These are phyloP conservation scores for Metschnikowia continentalis DNA, from an alignment of 805 yeast genomes.

Conservation along the genomic window DNA sequence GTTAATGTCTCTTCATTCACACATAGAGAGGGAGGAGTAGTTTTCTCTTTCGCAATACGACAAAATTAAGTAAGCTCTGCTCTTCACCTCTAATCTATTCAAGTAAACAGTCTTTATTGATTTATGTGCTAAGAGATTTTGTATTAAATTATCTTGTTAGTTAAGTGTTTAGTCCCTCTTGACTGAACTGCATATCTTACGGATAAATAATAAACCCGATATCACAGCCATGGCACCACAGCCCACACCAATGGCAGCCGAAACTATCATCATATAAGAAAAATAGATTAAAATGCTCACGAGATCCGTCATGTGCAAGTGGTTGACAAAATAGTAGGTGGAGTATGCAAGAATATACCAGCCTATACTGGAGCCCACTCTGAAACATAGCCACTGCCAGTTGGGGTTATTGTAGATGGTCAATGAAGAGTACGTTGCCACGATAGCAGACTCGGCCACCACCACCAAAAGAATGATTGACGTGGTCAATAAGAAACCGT, in stretches of 20 bases:
- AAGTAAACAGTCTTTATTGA: too few relatives aligned
- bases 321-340: constrained; percentile 56
- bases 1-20: constrained; percentile 6
- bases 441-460: constrained; percentile 66
- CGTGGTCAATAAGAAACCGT: constrained; percentile 69
- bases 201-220: constrained; percentile 63
- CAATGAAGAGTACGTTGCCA: constrained; percentile 62
- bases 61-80: neutral
- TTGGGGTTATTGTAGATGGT: constrained; percentile 48
- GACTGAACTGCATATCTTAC: constrained; percentile 54
- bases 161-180: constrained; percentile 44
- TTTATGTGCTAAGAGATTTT: neutral
- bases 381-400: constrained; percentile 85
- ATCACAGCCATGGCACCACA: constrained; percentile 74
- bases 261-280: constrained; percentile 64
- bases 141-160: too few relatives aligned
- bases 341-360: constrained; percentile 67
- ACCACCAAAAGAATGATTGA: constrained; percentile 55
- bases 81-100: too few relatives aligned
- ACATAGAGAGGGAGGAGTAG: neutral
- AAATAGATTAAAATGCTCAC: constrained; percentile 66
- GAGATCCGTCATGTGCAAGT: constrained; percentile 60
- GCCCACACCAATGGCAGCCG: constrained; percentile 58
- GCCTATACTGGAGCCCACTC: constrained; percentile 65
- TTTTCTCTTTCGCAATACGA: constrained; percentile 1